Base-by-base conservation (phyloP, 495 filamentous ascomycete genomes). In the Thermochaetoides thermophila region DNA sequence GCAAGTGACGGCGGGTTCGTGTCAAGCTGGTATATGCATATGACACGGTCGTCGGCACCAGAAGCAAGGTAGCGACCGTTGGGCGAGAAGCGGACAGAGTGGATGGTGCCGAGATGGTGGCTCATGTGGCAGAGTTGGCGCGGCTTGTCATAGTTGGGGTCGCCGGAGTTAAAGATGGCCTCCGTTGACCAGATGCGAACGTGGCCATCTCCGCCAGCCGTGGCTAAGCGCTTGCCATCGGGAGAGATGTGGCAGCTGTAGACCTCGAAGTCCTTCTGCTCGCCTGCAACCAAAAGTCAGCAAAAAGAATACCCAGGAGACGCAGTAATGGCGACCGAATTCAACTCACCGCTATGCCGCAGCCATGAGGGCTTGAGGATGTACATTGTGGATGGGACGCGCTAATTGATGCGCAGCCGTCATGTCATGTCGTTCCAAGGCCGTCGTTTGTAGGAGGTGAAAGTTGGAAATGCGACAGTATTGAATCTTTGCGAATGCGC, bases 151-250 rank as follows among this genome's bases (percentile, higher is more conserved):
- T 69, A 71, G 39, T 69, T 72, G 11, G 73, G 59, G 33, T 91
- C 68, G 31, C 69, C 64, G 32, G 82, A 75, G 38, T 81, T 80
- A 57, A 78, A 76, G 47, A 96, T 84, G 27, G 89, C 83, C 41
- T 93, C 84, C 18, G 79, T 93, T 26, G 89, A 95, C 89, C 89
- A 97, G 41, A 97, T 82, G 19, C 89, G 80, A 39, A 96, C 87
- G 48, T 91, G 82, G 52, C 89, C 87, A 72, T 97, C 89, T 51
- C 86, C 86, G 46, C 82, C 86, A 39, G 84, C 89, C 6, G 91
- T 95, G 19, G 86, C 89, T 33, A 99, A 66, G 38, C 89, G 71
- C 41, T 70, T 75, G 43, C 85, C 86, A 61, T 96, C 91, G 5
- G 89, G 85, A 10, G 87, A 96, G 37, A 96, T 74, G 64, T 96